phyloP scores from a whole-genome alignment of 495 filamentous ascomycete species.

The Lasiosphaeria miniovina region DNA sequence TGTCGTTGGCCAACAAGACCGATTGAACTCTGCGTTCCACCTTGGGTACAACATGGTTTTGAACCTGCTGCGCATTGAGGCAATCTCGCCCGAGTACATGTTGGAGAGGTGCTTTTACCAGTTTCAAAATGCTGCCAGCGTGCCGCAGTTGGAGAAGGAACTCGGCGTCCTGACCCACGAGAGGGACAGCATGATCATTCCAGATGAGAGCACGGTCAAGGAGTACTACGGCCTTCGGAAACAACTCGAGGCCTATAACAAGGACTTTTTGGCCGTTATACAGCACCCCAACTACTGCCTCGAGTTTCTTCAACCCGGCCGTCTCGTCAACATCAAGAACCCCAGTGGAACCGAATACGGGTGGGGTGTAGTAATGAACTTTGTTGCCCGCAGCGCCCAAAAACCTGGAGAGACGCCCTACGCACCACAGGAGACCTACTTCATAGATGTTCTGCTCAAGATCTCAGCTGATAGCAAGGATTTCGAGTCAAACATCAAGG shows the following conservation, averaged over 20 bases:
- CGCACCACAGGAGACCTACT: conserved; percentile 66
- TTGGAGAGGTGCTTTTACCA: conserved; percentile 95
- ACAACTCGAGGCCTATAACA: conserved; percentile 73
- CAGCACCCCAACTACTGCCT: conserved; percentile 83
- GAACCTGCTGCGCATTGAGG: conserved; percentile 92
- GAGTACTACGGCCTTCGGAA: conserved; percentile 88
- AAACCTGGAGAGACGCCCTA: conserved; percentile 62
- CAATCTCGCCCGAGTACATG: conserved; percentile 96
- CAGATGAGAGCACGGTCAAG: conserved; percentile 80
- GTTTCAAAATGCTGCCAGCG: conserved; percentile 89
- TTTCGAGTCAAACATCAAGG: conserved; percentile 29
- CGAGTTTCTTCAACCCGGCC: conserved; percentile 75
- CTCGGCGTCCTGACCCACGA: conserved; percentile 70
- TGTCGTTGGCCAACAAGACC: conserved; percentile 92
- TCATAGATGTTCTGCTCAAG: conserved; percentile 79
- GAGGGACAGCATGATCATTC: conserved; percentile 66
- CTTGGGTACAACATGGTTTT: conserved; percentile 99
- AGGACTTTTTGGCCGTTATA: conserved; percentile 83
- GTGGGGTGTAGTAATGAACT: conserved; percentile 84
- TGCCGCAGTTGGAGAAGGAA: conserved; percentile 77
- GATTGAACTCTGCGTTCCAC: conserved; percentile 95
- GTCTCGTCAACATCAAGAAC: conserved; percentile 78
- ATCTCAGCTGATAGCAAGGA: conserved; percentile 56
- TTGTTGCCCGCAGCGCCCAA: conserved; percentile 55
- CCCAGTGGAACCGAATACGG: conserved; percentile 72